A percentile compares a stretch with the other conserved stretches of the same genome.
Evolutionary conservation across 768 basidiomycete species (phyloP).

Genomic region (Xerocomellus dryophilus): DNA sequence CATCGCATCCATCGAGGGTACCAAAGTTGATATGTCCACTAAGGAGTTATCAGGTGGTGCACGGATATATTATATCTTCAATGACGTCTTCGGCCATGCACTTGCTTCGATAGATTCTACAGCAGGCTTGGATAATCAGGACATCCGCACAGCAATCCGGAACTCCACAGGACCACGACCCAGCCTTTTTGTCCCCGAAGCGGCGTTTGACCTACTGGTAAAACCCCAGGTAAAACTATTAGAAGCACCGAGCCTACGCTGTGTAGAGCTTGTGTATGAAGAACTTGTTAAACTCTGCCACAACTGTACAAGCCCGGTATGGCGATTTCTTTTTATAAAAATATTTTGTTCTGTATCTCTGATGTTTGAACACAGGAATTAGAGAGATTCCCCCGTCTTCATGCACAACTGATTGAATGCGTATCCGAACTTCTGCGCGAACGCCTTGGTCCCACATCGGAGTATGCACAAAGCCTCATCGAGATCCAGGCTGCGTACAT

Average conservation of each 20-base stretch:
- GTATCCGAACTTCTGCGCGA: constrained; percentile 96
- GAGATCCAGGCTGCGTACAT: constrained; percentile 98
- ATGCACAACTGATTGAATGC: constrained; percentile 91
- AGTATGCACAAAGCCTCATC: constrained; percentile 95
- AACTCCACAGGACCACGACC: constrained; percentile 97
- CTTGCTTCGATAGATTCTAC: constrained; percentile 88
- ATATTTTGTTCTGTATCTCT: constrained; percentile 5
- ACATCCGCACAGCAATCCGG: constrained; percentile 96
- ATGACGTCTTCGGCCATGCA: constrained; percentile 94
- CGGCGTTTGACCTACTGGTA: constrained; percentile 93
- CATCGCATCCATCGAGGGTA: constrained; percentile 95
- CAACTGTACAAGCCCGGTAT: constrained; percentile 88
- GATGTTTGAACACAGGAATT: constrained; percentile 60
- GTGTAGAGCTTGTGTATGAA: constrained; percentile 97
- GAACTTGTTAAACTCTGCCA: constrained; percentile 99
- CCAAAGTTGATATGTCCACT: constrained; percentile 92
- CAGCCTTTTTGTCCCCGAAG: constrained; percentile 94
- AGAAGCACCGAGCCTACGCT: constrained; percentile 90
- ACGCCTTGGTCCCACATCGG: constrained; percentile 91
- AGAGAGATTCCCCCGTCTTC: constrained; percentile 90
- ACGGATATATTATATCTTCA: constrained; percentile 99
- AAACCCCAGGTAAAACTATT: constrained; percentile 98
- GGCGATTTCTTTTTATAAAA: constrained; percentile 24
- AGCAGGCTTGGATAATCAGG: constrained; percentile 84
- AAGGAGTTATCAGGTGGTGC: constrained; percentile 98